phyloP scores from a whole-genome alignment of 2,329 filamentous ascomycete species.

The Karstenula rhodostoma region DNA sequence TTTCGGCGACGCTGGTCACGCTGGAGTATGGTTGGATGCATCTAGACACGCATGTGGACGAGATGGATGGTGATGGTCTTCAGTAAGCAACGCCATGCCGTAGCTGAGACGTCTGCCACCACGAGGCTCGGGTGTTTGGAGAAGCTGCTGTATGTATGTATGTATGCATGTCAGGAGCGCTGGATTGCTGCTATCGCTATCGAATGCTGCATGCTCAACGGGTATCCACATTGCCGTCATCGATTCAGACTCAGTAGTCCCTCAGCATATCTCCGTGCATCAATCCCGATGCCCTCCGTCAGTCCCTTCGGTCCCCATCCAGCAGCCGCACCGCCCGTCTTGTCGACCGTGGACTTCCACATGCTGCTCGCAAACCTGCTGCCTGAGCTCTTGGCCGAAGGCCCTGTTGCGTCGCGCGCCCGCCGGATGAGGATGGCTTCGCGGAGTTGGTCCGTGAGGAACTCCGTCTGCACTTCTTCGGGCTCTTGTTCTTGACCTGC shows the following conservation, averaged over 20 bases:
- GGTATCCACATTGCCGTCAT: conserved; percentile 21
- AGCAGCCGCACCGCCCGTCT: conserved; percentile 51
- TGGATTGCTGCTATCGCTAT: background rate
- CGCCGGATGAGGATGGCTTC: conserved; percentile 55
- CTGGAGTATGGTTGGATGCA: background rate
- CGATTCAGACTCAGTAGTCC: conserved; percentile 70
- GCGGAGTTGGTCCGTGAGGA: conserved; percentile 43
- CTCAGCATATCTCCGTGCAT: conserved; percentile 79
- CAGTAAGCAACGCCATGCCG: too few species aligned
- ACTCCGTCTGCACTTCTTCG: conserved; percentile 21
- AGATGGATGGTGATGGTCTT: too few species aligned
- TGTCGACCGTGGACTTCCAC: conserved; percentile 41
- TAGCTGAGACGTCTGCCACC: too few species aligned
- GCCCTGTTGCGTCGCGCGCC: conserved; percentile 43
- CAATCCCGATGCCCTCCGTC: conserved; percentile 77
- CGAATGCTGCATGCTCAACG: background rate
- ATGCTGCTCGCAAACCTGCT: conserved; percentile 43
- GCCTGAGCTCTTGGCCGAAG: conserved; percentile 27
- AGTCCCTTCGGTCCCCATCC: conserved; percentile 67
- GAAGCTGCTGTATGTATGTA: too few species aligned
- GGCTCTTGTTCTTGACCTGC: conserved; percentile 8
- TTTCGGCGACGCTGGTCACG: background rate
- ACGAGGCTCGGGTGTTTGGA: too few species aligned
- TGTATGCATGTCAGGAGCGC: background rate
- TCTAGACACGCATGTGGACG: background rate